phyloP scores from a whole-genome alignment of 805 yeast species.

The Barnettozyma vustinii region DNA sequence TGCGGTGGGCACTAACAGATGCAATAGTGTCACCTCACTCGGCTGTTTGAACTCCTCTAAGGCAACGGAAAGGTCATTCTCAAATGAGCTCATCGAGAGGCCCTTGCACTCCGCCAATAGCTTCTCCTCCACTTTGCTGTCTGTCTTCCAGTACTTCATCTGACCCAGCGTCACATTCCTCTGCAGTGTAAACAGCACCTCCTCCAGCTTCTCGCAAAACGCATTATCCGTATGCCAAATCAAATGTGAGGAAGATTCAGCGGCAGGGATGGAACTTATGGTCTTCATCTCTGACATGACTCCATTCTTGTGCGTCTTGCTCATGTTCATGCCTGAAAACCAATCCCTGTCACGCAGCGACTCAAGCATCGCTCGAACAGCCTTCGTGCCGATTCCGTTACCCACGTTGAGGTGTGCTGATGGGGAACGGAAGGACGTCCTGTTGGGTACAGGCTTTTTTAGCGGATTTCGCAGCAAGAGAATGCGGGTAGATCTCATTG shows the following conservation, averaged over 20 bases:
- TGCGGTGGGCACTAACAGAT: slow-evolving; percentile 8
- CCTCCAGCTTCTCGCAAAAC: background rate
- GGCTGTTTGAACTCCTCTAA: background rate
- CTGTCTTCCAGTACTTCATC: background rate
- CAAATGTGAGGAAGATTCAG: background rate
- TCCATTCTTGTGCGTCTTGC: background rate
- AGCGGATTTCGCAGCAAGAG: background rate
- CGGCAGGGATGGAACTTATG: background rate
- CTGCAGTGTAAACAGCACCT: background rate
- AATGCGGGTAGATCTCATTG: background rate
- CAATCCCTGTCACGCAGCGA: background rate
- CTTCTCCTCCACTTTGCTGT: background rate
- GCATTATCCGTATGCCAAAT: background rate
- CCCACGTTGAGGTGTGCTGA: background rate
- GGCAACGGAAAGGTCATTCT: background rate
- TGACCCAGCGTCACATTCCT: background rate
- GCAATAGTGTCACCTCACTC: background rate
- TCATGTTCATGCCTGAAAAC: background rate
- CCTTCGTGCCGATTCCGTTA: background rate
- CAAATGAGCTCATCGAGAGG: background rate
- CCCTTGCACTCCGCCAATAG: background rate
- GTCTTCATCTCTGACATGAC: background rate
- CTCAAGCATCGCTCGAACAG: background rate
- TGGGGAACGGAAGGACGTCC: background rate
- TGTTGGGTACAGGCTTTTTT: background rate